Evolutionary conservation across 1,284 basidiomycete species (phyloP), one percentile per base, ranked within the genome.

Genomic region (Boletus semigastroideus): DNA sequence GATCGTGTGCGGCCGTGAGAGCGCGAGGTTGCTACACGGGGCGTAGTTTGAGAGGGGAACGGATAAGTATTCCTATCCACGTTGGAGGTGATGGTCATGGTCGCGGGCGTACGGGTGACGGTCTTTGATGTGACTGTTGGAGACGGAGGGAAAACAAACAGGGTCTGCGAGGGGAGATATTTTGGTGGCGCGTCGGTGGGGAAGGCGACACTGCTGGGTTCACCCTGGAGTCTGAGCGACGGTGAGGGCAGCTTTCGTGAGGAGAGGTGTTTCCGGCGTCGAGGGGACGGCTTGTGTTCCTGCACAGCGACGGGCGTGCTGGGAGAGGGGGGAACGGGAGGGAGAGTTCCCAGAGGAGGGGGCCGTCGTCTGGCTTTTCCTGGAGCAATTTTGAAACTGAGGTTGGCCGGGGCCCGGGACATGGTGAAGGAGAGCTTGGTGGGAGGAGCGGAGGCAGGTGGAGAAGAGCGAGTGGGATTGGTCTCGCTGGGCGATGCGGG

Each of bases 101-200:
- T 91, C 57, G 81, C 85, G 42, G 84, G 86, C 52, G 82, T 90
- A 42, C 82, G 79, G 38, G 56, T 55, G 48, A 60, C 46, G 39
- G 80, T 76, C 47, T 52, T 44, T 52, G 74, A 75, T 51, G 78
- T 48, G 50, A 70, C 65, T 8, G 81, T 86, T 10, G 88, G 87
- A 13, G 87, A 90, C 34, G 89, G 87, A 4, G 89, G 89, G 65
- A 92, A 92, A 37, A 92, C 84, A 61, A 92, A 91, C 43, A 92
- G 74, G 0, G 88, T 92, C 66, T 91, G 89, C 1, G 87, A 80
- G 27, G 82, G 28, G n/a, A 46, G 52, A 43, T 43, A 17, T 54
- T 56, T 67, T 42, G 51, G 41, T 22, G 47, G 43, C 22, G 45
- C 22, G 39, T 66, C 51, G 9, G 60, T 56, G 14, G 66, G 66